phyloP scores from a whole-genome alignment of 768 basidiomycete species.

The Mycena amicta region DNA sequence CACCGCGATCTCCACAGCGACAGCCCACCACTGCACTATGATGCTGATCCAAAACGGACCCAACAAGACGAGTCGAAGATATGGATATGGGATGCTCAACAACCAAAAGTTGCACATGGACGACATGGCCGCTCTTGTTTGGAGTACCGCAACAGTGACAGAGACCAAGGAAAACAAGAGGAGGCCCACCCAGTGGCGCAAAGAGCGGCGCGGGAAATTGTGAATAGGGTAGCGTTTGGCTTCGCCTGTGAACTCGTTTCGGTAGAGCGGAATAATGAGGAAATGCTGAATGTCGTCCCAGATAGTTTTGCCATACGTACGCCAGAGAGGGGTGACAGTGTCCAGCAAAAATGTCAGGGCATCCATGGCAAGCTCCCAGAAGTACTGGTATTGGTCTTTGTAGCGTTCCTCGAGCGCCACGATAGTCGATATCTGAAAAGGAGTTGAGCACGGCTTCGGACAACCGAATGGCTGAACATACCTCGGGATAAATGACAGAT shows the following conservation, averaged over 20 bases:
- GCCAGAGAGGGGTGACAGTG: constrained; percentile 78
- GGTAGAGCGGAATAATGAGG: constrained; percentile 79
- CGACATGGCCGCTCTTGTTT: constrained; percentile 58
- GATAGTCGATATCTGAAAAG: constrained; percentile 63
- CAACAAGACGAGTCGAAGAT: constrained; percentile 63
- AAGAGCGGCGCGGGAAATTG: constrained; percentile 60
- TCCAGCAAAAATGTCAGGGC: constrained; percentile 75
- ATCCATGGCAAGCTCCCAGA: constrained; percentile 83
- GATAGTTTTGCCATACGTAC: constrained; percentile 80
- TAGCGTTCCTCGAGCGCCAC: constrained; percentile 77
- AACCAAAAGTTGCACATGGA: constrained; percentile 58
- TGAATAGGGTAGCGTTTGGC: constrained; percentile 64
- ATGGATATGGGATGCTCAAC: constrained; percentile 58
- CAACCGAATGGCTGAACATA: constrained; percentile 31
- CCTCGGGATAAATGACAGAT: constrained; percentile 80
- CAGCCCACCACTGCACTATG: constrained; percentile 68
- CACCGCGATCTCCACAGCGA: constrained; percentile 58
- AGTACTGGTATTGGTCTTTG: constrained; percentile 75
- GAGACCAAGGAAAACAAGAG: constrained; percentile 51
- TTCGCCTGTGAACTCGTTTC: constrained; percentile 84
- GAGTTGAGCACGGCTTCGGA: neutral
- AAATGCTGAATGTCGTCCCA: constrained; percentile 80
- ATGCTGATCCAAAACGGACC: constrained; percentile 68
- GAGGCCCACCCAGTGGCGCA: constrained; percentile 70
- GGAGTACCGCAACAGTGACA: constrained; percentile 53